Evolutionary conservation across 352 stramenopile genomes (phyloP).

Genomic region (Phytophthora tentaculata): DNA sequence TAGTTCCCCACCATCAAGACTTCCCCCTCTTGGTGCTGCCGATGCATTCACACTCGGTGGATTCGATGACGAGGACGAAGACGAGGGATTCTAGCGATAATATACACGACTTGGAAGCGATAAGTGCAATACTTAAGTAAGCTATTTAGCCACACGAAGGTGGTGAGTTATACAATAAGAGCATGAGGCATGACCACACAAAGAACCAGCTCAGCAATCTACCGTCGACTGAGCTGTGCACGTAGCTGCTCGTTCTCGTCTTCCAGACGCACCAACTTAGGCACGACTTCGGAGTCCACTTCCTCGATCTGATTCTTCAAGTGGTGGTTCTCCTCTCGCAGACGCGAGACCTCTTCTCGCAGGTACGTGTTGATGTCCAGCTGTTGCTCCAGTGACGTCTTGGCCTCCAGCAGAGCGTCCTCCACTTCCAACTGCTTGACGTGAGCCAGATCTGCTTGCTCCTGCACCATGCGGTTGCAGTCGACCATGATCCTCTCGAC

Average conservation of each 20-base stretch:
- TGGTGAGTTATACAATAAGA: conserved; percentile 35
- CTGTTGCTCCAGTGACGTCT: conserved; percentile 87
- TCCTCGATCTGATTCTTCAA: conserved; percentile 89
- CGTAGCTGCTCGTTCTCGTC: conserved; percentile 87
- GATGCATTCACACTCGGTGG: conserved; percentile 66
- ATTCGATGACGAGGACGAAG: conserved; percentile 71
- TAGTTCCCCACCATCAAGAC: conserved; percentile 69
- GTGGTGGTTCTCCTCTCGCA: conserved; percentile 86
- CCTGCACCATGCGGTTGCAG: conserved; percentile 87
- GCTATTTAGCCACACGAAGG: conserved; percentile 32
- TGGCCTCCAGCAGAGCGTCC: conserved; percentile 82
- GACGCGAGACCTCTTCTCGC: conserved; percentile 74
- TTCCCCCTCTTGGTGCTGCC: conserved; percentile 58
- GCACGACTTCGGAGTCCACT: conserved; percentile 85
- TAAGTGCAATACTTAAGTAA: conserved; percentile 15
- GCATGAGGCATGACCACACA: no score
- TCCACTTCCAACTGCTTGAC: conserved; percentile 88
- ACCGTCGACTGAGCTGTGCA: conserved; percentile 39
- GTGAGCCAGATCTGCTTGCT: conserved; percentile 77
- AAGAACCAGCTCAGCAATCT: conserved; percentile 15
- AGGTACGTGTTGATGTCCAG: conserved; percentile 88
- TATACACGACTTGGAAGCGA: background rate
- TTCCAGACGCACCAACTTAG: conserved; percentile 81
- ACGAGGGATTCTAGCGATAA: conserved; percentile 55
- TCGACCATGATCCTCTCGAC: conserved; percentile 85